Base-by-base conservation (phyloP, 2,329 filamentous ascomycete species). In the Beauveria australis region DNA sequence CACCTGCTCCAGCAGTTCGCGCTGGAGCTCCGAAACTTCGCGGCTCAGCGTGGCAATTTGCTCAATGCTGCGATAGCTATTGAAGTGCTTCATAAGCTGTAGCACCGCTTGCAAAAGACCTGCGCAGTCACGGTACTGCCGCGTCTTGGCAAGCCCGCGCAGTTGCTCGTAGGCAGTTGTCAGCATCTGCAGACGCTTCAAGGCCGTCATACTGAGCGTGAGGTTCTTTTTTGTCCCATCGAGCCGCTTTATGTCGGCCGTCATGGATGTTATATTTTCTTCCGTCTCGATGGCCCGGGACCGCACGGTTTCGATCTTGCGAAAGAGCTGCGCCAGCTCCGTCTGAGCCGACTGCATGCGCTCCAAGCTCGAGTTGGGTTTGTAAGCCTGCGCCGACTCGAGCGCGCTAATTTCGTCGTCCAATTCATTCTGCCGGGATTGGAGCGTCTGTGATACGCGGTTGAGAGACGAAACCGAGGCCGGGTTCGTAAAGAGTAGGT, bases 131-230 rank as follows among this genome's bases (percentile, higher is more conserved):
- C 91, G 82, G 73, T 99, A 99, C 73, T 99, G 94, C 61, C 93
- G 82, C 41, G 89, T 88, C 74, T 89, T 89, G 66, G 90, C 89
- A 66, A 97, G 79, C 3, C 86, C 89, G 62, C 89, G 84, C 61
- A 99, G 81, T 76, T 99, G 94, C 72, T 97, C 94, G 75, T 97
- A 99, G n/a, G 94, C 94, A 3, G 94, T 97, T 5, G 94, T 97
- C 71, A 99, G 78, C 94, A 99, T 99, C 80, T 99, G 94, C 67
- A 99, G 81, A 52, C 94, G 84, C 79, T 99, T 99, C 69, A 99
- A 79, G 24, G 93, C 93, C 48, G 94, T 99, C 94, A 99, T 99
- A 66, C 92, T 97, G 59, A 96, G 81, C 10, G 94, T 97, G 63
- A 99, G 81, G 75, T 99, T 99, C 74, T 89, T 89, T 79, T 99